phyloP scores from a whole-genome alignment of 352 stramenopile species.

The Globisporangium mamillatum region DNA sequence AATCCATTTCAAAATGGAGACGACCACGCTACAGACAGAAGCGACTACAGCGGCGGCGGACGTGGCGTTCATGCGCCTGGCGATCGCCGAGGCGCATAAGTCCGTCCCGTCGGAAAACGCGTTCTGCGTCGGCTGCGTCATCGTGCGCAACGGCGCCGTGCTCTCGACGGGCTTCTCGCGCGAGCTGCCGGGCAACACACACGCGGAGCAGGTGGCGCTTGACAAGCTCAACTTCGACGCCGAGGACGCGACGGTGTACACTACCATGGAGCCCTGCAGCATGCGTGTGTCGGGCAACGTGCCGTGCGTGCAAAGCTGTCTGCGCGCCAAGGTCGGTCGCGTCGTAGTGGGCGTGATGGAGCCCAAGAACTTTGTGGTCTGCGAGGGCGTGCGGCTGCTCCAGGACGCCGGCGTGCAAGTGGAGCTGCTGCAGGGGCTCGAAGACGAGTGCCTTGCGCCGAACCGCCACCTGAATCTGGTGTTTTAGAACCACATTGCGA shows the following conservation, averaged over 20 bases:
- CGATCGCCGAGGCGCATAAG: conserved; percentile 78
- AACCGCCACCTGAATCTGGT: conserved; percentile 71
- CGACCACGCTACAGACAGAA: neutral
- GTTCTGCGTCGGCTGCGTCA: conserved; percentile 82
- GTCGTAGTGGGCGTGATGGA: conserved; percentile 86
- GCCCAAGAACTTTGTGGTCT: conserved; percentile 86
- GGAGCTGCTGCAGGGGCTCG: conserved; percentile 64
- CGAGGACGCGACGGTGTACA: conserved; percentile 72
- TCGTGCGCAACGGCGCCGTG: conserved; percentile 55
- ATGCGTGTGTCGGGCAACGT: conserved; percentile 80
- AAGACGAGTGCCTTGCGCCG: conserved; percentile 69
- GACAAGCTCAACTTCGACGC: conserved; percentile 77
- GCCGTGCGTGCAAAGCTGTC: conserved; percentile 77
- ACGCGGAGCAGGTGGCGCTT: conserved; percentile 86
- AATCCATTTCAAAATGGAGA: conserved; percentile 4
- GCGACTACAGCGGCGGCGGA: conserved; percentile 20
- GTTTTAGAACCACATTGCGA: conserved; percentile 25
- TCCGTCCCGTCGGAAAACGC: conserved; percentile 67
- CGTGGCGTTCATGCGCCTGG: conserved; percentile 67
- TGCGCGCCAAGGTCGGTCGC: conserved; percentile 56
- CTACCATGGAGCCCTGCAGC: conserved; percentile 90
- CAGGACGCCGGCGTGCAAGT: conserved; percentile 64
- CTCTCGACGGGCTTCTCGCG: conserved; percentile 79
- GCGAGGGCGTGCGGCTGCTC: conserved; percentile 74
- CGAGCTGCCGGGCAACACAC: conserved; percentile 86